Base-by-base conservation (phyloP, 2,329 filamentous ascomycete genomes). In the Nemania diffusa region DNA sequence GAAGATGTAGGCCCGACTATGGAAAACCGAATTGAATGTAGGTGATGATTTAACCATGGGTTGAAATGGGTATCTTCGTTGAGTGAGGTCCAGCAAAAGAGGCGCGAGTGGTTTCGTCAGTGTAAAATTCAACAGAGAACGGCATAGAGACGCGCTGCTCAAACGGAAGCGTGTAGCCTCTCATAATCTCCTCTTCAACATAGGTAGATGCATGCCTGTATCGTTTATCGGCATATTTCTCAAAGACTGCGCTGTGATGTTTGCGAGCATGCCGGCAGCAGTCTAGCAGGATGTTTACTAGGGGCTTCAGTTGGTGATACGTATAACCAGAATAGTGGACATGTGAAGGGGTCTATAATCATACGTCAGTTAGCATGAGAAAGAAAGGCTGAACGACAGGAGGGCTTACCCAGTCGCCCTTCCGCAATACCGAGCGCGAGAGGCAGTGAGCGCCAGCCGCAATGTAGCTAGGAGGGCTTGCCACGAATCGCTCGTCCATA, bases 401-500 rank as follows among this genome's bases (percentile, higher is more conserved):
- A 60, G 68, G 66, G 84, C 92, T 81, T 89, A 97, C 93, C 96
- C 96, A 99, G 71, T 91, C 89, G 70, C 96, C 96, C 84, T 97
- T 97, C 78, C 90, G 89, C 66, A 99, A 83, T 85, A 99, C 92
- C 76, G 95, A 80, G 66, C 95, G 91, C 46, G 96, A 92, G 57
- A 99, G 84, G 78, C 94, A 98, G 79, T 99, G 96, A 26, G 96
- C 92, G 29, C 92, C 95, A 20, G 96, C 96, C 62, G 96, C 92
- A 59, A 95, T 83, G 78, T 93, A 98, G 84, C 94, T 97, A 1
- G 95, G 92, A 34, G 93, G 92, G 73, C 91, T 93, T 27, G 92
- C 93, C 40, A 99, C 93, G 76, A 99, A 98, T 22, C 95, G 92
- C 84, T 98, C 94, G 77, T 99, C 96, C 94, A 98, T 97, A 78